Percentiles rank a stretch among this genome's conserved stretches.
Conservation (phyloP, 2,329 filamentous ascomycete species). For the Pseudocercospora fuligena region DNA sequence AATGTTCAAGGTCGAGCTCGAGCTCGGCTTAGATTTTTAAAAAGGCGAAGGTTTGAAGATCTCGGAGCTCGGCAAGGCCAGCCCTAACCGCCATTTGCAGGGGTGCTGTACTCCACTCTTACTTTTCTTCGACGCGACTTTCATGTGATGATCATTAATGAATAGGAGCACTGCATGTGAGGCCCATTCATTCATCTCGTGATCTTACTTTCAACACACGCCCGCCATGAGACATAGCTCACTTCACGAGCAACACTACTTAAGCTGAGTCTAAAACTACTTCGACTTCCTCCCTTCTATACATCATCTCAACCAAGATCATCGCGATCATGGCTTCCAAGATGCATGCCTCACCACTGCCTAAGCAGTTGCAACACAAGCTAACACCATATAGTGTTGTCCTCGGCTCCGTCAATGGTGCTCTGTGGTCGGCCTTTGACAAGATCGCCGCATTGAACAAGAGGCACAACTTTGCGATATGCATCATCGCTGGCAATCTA, state of each 20-base stretch:
- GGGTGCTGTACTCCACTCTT: not conserved
- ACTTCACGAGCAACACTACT: not conserved
- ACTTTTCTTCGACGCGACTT: constrained; percentile 3
- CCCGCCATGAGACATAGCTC: not conserved
- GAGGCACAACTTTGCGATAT: constrained; percentile 88
- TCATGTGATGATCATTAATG: not conserved
- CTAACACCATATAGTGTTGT: constrained; percentile 64
- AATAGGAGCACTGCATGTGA: not conserved
- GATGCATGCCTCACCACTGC: constrained; percentile 49
- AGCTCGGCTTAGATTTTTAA: constrained; percentile 1
- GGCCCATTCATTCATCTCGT: not conserved
- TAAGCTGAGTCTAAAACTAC: constrained; percentile 8
- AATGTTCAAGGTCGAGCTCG: not conserved
- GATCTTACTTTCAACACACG: not conserved
- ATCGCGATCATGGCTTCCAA: constrained; percentile 58
- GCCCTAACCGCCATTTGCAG: not conserved
- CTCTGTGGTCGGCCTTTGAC: constrained; percentile 71
- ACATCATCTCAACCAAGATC: constrained; percentile 5
- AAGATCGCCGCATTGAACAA: constrained; percentile 81
- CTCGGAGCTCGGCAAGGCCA: not conserved
- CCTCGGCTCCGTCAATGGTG: constrained; percentile 80
- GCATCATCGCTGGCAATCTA: constrained; percentile 81
- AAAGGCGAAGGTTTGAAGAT: not conserved
- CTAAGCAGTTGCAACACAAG: constrained; percentile 6
- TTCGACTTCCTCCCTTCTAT: not conserved